Base-by-base conservation (phyloP, 352 stramenopile species). In the Globisporangium yorkense region DNA sequence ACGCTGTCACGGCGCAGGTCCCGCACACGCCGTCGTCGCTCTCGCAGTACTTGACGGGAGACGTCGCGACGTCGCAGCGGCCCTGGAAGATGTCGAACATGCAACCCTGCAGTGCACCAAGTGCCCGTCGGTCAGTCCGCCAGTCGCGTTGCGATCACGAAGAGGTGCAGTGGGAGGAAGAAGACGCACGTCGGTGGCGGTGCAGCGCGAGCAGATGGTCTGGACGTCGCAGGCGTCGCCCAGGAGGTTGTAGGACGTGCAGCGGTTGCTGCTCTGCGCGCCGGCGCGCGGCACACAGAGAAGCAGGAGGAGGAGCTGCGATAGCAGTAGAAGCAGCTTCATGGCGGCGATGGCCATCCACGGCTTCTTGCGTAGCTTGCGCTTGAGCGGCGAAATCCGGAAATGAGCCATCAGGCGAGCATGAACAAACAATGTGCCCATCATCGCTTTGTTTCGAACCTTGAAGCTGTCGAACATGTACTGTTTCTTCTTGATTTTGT, bases 211-310 rank as follows among this genome's bases (percentile, higher is more conserved):
- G 56, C 77, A 87, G 54, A 78, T 72, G 20, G 51, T 33, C n/a
- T 66, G 64, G 33, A 78, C 61, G 44, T 84, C 64, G 62, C 77
- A 87, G 10, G 61, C 20, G 53, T 81, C 57, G 43, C 59, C 65
- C 12, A 66, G 51, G 44, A 31, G 59, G 53, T 72, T 78, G 59
- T 74, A 60, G 5, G 47, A 49, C 33, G 57, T 55, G 61, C 76
- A 87, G 9, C 54, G 52, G 35, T 49, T 62, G n/a, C 20, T 46
- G 35, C 39, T 35, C n/a, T 61, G 35, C 31, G 10, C 8, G 50
- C 8, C 21, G 33, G 21, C 47, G 27, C 8, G 41, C 21, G 46
- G 33, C 12, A 15, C 15, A 6, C 20, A 15, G 0, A 18, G 20
- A 0, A 61, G 16, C 21, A 50, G 16, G 1, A 20, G 24, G 3